Conservation (phyloP, 2,329 filamentous ascomycete species). For the Cercospora sp. region DNA sequence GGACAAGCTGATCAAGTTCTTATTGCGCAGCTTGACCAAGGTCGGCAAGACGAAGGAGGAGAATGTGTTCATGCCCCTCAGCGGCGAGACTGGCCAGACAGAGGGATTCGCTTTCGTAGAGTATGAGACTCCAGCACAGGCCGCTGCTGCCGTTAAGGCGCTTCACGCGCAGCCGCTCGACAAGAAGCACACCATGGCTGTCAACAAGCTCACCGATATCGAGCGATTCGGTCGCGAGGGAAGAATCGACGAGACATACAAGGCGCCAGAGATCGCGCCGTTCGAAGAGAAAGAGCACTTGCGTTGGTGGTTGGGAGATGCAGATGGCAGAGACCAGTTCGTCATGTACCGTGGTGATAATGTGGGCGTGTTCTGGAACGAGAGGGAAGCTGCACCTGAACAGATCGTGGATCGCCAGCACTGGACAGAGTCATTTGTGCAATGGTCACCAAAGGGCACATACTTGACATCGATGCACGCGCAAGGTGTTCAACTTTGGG, state of each 20-base stretch:
- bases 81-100: conserved; percentile 77
- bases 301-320: conserved; percentile 87
- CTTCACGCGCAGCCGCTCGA: conserved; percentile 86
- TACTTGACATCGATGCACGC: conserved; percentile 92
- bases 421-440: conserved; percentile 97
- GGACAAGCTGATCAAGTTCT: conserved; percentile 92
- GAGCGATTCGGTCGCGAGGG: conserved; percentile 95
- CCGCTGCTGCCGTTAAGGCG: conserved; percentile 81
- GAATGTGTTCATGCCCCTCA: conserved; percentile 86
- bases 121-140: conserved; percentile 87
- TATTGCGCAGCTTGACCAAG: conserved; percentile 86
- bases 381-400: conserved; percentile 88
- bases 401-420: conserved; percentile 85
- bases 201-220: conserved; percentile 98
- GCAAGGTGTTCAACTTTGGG: conserved; percentile 97
- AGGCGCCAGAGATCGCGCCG: conserved; percentile 73
- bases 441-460: conserved; percentile 95
- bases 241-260: conserved; percentile 87
- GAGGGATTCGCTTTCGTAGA: conserved; percentile 96
- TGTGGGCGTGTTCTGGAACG: conserved; percentile 97
- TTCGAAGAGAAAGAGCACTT: conserved; percentile 94
- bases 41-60: conserved; percentile 86
- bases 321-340: conserved; percentile 89
- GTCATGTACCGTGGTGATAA: conserved; percentile 89
- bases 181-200: conserved; percentile 91